phyloP scores from a whole-genome alignment of 2,329 filamentous ascomycete species.

The Aureobasidium sp. region DNA sequence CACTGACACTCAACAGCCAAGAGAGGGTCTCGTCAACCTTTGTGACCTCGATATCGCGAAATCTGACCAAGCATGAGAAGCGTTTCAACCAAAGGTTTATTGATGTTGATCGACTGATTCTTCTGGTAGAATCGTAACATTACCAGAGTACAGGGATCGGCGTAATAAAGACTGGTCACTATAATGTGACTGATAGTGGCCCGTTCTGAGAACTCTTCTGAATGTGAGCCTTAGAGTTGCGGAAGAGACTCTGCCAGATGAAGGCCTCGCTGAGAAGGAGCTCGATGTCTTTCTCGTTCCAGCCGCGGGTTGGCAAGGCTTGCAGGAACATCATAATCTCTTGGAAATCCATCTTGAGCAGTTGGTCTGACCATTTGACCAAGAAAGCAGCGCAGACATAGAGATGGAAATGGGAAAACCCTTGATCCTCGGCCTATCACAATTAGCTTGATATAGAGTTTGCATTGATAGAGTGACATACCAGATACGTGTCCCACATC shows the following conservation, averaged over 20 bases:
- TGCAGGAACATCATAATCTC: conserved; percentile 99
- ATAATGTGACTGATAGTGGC: conserved; percentile 4
- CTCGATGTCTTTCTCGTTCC: conserved; percentile 98
- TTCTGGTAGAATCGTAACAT: neutral
- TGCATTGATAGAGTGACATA: conserved; percentile 40
- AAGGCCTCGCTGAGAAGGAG: conserved; percentile 91
- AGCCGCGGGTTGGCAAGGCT: conserved; percentile 81
- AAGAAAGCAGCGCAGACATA: conserved; percentile 97
- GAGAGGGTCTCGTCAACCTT: conserved; percentile 30
- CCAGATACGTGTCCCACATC: conserved; percentile 99
- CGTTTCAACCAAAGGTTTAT: neutral
- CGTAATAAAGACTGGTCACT: neutral
- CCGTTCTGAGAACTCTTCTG: conserved; percentile 16
- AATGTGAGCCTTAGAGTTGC: conserved; percentile 86
- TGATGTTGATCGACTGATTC: neutral
- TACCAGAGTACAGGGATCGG: neutral
- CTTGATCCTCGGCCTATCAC: conserved; percentile 85
- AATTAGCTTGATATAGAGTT: neutral
- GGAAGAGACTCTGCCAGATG: conserved; percentile 97
- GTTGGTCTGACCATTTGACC: conserved; percentile 94
- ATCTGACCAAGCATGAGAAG: neutral
- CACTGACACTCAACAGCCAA: conserved; percentile 20
- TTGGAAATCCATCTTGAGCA: conserved; percentile 96
- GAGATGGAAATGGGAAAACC: conserved; percentile 95
- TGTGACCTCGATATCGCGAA: conserved; percentile 7